Evolutionary conservation across 163 green algal species (phyloP).

Genomic region (Trebouxiophyceae sp.): DNA sequence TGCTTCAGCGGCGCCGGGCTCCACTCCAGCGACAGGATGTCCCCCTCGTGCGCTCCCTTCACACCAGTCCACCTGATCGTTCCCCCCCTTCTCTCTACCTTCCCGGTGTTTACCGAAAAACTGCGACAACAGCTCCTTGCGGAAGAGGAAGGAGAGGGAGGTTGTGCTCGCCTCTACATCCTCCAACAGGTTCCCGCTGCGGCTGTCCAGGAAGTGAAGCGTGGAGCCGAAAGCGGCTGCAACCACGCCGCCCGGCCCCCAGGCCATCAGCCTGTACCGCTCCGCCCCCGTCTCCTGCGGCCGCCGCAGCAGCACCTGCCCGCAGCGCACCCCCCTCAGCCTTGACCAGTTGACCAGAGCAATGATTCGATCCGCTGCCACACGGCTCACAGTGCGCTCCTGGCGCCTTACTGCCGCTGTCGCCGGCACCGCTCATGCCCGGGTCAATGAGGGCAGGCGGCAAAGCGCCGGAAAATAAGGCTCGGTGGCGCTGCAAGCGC

Average conservation of each 20-base stretch:
- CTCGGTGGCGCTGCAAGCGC: neutral
- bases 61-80: no score
- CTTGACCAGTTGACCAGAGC: neutral
- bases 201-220: conserved; percentile 43
- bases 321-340: neutral
- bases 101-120: no score
- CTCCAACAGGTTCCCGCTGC: conserved; percentile 45
- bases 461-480: neutral
- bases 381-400: neutral
- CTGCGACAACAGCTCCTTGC: no score
- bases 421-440: neutral
- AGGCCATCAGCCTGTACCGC: conserved; percentile 48
- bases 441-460: neutral
- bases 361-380: no score
- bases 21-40: no score
- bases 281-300: conserved; percentile 28
- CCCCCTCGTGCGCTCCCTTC: no score
- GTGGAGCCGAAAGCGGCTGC: conserved; percentile 34
- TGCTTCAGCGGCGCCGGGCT: no score
- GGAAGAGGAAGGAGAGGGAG: no score
- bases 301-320: conserved; percentile 13
- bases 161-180: no score
- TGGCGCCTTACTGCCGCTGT: neutral
- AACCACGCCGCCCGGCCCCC: conserved; percentile 37
- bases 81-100: no score